Conservation (phyloP, 352 stramenopile species). For the Elongisporangium senticosum region DNA sequence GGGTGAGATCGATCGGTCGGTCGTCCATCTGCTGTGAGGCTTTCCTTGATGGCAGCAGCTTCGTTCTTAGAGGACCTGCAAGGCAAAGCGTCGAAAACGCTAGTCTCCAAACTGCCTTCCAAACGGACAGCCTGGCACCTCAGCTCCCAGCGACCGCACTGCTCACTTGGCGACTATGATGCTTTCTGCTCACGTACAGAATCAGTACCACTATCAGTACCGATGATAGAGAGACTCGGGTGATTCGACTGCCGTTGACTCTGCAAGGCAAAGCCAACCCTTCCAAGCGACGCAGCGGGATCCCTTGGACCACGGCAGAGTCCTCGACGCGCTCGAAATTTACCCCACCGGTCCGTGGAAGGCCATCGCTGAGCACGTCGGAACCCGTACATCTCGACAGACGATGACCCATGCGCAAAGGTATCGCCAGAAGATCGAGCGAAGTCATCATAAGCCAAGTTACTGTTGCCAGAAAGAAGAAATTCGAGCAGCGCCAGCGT, state of each 20-base stretch:
- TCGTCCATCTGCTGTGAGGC: neutral
- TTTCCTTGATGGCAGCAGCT: neutral
- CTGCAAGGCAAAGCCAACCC: neutral
- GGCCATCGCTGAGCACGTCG: constrained; percentile 1
- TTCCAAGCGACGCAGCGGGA: neutral
- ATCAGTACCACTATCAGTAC: neutral
- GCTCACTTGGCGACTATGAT: neutral
- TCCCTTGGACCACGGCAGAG: constrained; percentile 40
- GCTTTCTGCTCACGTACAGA: neutral
- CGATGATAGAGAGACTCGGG: neutral
- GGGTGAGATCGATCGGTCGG: neutral
- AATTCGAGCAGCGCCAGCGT: neutral
- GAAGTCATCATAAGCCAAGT: neutral
- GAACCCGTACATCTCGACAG: constrained; percentile 1
- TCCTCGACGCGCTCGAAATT: constrained; percentile 47
- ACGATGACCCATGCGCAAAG: constrained; percentile 3
- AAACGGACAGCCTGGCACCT: neutral
- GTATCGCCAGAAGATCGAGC: constrained; percentile 4
- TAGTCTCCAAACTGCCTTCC: neutral
- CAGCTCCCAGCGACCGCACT: no score
- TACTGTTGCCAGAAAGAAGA: neutral
- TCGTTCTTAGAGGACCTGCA: neutral
- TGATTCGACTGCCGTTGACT: neutral
- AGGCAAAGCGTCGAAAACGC: neutral
- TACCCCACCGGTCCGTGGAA: constrained; percentile 29